Evolutionary conservation across 2,329 filamentous ascomycete species (phyloP), one percentile per base, ranked within the genome.

Genomic region (Paramyrothecium sp.): DNA sequence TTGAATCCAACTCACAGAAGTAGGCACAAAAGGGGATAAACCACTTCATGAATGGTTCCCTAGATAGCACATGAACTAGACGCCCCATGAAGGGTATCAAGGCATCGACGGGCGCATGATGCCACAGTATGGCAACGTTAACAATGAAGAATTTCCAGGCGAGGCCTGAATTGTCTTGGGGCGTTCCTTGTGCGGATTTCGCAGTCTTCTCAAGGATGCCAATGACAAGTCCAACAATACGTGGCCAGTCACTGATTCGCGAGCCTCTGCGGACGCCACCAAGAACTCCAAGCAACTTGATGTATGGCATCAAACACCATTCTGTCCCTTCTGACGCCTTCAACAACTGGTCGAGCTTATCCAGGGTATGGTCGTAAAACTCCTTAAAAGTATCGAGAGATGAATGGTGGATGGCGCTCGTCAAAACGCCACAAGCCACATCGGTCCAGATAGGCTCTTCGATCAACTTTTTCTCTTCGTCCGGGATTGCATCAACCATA

Each of bases 1-100:
- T 84, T 2, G 82, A 70, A 50, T 92, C 88, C 38, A 96, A 78
- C 55, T 91, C 84, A 0, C 91, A 88, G 63, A 95, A 88, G 54
- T 91, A 88, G 16, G 89, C 88, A 73, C 92, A 97, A 72, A 98
- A 97, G 0, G 87, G 83, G 48, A 98, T 82, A 70, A 97, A 98
- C 78, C 88, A 89, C 54, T 75, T 75, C 66, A 88, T 84, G 65
- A 93, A 81, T 1, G 82, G 81, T 49, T 89, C 85, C 54, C 83
- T 82, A 3, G 84, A 86, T 51, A 96, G 75, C 3, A 78, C 76
- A 34, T 88, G 85, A 69, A 85, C 83, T 50, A 96, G 80, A 3
- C 84, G 74, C 17, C 84, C 82, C 56, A 93, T 82, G 41, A 85
- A 82, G 1, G 90, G 85, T 47, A 96, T 87, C 38, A 96, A 76